A percentile compares a stretch with the other conserved stretches of the same genome.
Evolutionary conservation across 2,329 filamentous ascomycete species (phyloP).

Genomic region (Aspergillus sp.): DNA sequence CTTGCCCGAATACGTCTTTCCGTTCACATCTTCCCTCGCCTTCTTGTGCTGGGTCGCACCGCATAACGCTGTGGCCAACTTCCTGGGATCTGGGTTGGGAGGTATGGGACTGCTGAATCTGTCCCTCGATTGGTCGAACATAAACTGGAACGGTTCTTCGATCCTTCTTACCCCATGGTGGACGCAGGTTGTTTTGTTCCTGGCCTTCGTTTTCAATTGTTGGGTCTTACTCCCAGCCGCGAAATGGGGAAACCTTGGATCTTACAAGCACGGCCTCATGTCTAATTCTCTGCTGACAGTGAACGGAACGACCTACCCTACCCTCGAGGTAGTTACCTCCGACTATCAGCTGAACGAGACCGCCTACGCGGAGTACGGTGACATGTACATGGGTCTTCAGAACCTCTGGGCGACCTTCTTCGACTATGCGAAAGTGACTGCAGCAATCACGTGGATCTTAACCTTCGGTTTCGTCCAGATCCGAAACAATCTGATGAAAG

Average conservation of each 20-base stretch:
- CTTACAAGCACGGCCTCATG: slow-evolving; percentile 58
- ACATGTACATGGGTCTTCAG: slow-evolving; percentile 60
- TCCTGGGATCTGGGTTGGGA: slow-evolving; percentile 61
- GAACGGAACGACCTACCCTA: slow-evolving; percentile 52
- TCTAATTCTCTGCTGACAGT: slow-evolving; percentile 57
- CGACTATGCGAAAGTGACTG: slow-evolving; percentile 61
- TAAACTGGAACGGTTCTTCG: slow-evolving; percentile 53
- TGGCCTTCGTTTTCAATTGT: slow-evolving; percentile 57
- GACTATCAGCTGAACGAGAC: slow-evolving; percentile 53
- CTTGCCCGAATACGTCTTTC: slow-evolving; percentile 62
- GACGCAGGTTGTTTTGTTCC: slow-evolving; percentile 61
- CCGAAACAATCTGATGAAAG: slow-evolving; percentile 47
- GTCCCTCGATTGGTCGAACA: slow-evolving; percentile 62
- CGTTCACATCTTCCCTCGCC: slow-evolving; percentile 60
- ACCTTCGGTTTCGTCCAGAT: slow-evolving; percentile 58
- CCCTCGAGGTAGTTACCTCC: slow-evolving; percentile 45
- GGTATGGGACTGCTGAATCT: slow-evolving; percentile 64
- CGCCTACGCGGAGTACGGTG: slow-evolving; percentile 51
- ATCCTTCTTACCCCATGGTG: slow-evolving; percentile 59
- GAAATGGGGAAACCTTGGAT: slow-evolving; percentile 58
- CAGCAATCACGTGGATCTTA: slow-evolving; percentile 60
- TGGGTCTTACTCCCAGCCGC: slow-evolving; percentile 62
- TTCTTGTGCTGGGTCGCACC: slow-evolving; percentile 67
- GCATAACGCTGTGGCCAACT: slow-evolving; percentile 59
- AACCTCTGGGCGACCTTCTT: slow-evolving; percentile 62